Evolutionary conservation across 768 basidiomycete genomes (phyloP).

Genomic region (Imleria badia): DNA sequence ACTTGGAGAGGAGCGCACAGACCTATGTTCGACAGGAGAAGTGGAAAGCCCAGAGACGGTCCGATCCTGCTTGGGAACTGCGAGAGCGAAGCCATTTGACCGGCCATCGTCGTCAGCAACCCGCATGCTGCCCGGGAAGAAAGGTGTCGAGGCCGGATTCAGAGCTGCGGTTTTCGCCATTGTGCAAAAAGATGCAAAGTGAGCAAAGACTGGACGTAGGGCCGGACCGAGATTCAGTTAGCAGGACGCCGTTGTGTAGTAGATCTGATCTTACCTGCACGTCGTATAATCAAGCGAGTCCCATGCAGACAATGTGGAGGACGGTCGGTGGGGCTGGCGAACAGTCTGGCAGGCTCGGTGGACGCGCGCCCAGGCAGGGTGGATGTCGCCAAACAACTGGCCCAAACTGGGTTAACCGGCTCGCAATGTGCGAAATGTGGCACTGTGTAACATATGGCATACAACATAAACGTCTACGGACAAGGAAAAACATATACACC

Average conservation of each 20-base stretch:
- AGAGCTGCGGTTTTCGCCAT: constrained; percentile 78
- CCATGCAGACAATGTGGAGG: constrained; percentile 26
- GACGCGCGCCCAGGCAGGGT: constrained; percentile 11
- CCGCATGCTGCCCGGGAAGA: constrained; percentile 70
- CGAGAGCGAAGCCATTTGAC: constrained; percentile 42
- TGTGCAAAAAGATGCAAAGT: constrained; percentile 26
- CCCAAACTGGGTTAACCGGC: constrained; percentile 20
- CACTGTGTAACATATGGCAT: constrained; percentile 10
- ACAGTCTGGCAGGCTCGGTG: not conserved
- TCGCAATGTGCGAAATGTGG: constrained; percentile 28
- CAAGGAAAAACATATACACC: not conserved
- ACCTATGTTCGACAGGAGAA: constrained; percentile 65
- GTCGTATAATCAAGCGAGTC: constrained; percentile 23
- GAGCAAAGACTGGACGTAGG: constrained; percentile 20
- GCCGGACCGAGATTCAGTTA: constrained; percentile 4
- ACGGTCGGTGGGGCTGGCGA: not conserved
- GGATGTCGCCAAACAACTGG: constrained; percentile 18
- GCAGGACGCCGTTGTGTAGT: not conserved
- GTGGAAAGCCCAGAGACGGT: constrained; percentile 54
- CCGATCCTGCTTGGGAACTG: constrained; percentile 43
- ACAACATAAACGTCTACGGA: not conserved
- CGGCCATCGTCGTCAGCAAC: constrained; percentile 53
- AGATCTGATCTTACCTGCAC: constrained; percentile 24
- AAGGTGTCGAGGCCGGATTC: constrained; percentile 81
- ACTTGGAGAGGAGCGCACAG: constrained; percentile 69